These are phyloP conservation scores for Schizophyllum commune DNA, from an alignment of 1,284 basidiomycete genomes.

Conservation along the genomic window DNA sequence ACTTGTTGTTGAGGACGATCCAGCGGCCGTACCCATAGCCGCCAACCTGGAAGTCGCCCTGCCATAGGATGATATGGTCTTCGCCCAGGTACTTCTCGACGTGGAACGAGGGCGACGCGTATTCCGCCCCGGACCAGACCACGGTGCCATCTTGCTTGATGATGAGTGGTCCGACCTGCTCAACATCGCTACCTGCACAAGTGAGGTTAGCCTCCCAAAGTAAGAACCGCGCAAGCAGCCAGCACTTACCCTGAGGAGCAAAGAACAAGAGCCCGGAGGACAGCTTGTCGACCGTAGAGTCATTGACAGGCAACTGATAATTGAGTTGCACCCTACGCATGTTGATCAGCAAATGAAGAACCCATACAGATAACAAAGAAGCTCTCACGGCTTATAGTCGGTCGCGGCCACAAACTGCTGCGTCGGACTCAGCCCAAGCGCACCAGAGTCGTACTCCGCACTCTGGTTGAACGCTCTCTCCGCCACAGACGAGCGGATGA, in stretches of 20 bases:
- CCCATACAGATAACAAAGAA: background rate
- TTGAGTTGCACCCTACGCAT: background rate
- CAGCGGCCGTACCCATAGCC: background rate
- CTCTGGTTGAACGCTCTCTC: background rate
- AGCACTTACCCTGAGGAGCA: background rate
- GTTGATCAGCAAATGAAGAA: background rate
- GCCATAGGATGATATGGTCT: background rate
- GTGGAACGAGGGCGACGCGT: background rate
- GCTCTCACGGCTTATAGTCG: background rate
- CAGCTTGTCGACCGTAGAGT: background rate
- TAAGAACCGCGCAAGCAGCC: background rate
- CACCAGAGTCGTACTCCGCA: background rate
- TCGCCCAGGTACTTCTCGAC: background rate
- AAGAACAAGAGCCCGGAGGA: background rate
- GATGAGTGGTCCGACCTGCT: background rate
- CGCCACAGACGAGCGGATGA: background rate
- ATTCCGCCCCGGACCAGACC: background rate
- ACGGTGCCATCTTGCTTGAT: background rate
- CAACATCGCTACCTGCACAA: background rate
- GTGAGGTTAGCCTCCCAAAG: background rate
- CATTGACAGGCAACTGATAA: background rate
- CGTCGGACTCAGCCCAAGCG: background rate
- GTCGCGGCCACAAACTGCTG: background rate
- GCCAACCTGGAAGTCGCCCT: background rate
- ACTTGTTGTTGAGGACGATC: background rate